Evolutionary conservation across 2,329 filamentous ascomycete species (phyloP), one percentile per base, ranked within the genome.

Genomic region (Exserohilum rostratum): DNA sequence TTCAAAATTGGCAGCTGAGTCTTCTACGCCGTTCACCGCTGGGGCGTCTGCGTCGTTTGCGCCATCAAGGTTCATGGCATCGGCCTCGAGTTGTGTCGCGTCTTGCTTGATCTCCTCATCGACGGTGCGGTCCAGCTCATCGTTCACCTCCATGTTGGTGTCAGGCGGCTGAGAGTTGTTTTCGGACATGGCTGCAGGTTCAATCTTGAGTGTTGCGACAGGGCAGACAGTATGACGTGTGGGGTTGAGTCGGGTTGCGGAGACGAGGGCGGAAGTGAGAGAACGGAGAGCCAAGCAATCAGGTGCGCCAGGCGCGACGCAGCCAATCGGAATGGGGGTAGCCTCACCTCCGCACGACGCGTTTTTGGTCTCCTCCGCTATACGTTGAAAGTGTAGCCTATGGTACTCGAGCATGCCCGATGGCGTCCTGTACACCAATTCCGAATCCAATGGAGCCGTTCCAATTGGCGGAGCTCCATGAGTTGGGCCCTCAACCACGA

Each of bases 1-100:
- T 55, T 90, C 88, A 37, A 82, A 75, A 5, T 82, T 76, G 5
- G 77, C 74, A 9, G 82, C 74, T 35, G 78, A 79, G 44, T 84
- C 68, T 59, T 61, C 35, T 11, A 68, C 56, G 18, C 70, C 73
- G 46, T 82, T 78, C 46, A 60, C 61, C 34, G 62, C 53, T 7
- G 73, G 51, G 39, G 64, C 60, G 18, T 72, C 73, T 39, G 65
- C 51, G 51, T 77, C 74, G 53, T 73, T 73, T 62, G 70, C 68
- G 66, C 73, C 74, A 57, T 79, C 76, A 30, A 79, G 61, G 33
- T 76, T 76, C 75, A 76, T 76, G 33, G 72, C 61, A 35, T 76
- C 75, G 33, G 70, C 64, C 58, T 55, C 43, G 27, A 50, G 46
- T 54, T 75, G 72, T 22, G 68, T 67, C 55, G 67, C 60, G 57